Evolutionary conservation across 495 filamentous ascomycete species (phyloP).

Genomic region (Penicillium argentinense): DNA sequence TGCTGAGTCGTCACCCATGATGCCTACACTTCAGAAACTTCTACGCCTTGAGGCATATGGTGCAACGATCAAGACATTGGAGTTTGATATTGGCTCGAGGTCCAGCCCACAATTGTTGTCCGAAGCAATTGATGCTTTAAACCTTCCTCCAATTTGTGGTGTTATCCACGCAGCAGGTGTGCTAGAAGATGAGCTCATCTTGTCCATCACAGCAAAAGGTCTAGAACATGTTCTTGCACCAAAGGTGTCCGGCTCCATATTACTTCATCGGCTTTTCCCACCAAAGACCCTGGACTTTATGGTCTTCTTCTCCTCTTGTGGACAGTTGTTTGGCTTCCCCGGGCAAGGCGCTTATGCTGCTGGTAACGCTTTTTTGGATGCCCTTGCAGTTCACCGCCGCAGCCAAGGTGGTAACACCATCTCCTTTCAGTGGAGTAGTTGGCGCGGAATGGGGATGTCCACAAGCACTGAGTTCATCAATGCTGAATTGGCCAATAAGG

Average conservation of each 20-base stretch:
- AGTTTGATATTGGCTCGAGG: too few species aligned
- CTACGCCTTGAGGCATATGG: too few species aligned
- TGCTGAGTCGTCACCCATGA: not conserved
- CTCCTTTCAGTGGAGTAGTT: slow-evolving; percentile 44
- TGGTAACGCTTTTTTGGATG: slow-evolving; percentile 41
- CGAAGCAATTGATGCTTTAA: slow-evolving; percentile 19
- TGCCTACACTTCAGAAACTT: not conserved
- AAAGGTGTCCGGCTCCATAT: slow-evolving; percentile 42
- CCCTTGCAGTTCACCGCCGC: slow-evolving; percentile 31
- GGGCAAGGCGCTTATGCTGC: slow-evolving; percentile 37
- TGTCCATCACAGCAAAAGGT: slow-evolving; percentile 25
- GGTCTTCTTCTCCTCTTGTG: slow-evolving; percentile 38
- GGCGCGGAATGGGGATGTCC: slow-evolving; percentile 44
- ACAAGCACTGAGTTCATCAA: slow-evolving; percentile 39
- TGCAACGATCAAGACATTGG: not conserved
- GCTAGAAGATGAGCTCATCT: slow-evolving; percentile 38
- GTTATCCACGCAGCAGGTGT: slow-evolving; percentile 51
- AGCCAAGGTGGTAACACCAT: slow-evolving; percentile 36
- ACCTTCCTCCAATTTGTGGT: slow-evolving; percentile 37
- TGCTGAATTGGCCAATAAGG: slow-evolving; percentile 40
- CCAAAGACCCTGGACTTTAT: slow-evolving; percentile 34
- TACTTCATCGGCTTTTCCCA: slow-evolving; percentile 37
- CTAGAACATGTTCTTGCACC: slow-evolving; percentile 42
- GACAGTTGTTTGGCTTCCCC: slow-evolving; percentile 34
- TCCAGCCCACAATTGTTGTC: not conserved